Evolutionary conservation across 345 rosid genomes (phyloP).

Genomic region (Arabidopsis arenosa): DNA sequence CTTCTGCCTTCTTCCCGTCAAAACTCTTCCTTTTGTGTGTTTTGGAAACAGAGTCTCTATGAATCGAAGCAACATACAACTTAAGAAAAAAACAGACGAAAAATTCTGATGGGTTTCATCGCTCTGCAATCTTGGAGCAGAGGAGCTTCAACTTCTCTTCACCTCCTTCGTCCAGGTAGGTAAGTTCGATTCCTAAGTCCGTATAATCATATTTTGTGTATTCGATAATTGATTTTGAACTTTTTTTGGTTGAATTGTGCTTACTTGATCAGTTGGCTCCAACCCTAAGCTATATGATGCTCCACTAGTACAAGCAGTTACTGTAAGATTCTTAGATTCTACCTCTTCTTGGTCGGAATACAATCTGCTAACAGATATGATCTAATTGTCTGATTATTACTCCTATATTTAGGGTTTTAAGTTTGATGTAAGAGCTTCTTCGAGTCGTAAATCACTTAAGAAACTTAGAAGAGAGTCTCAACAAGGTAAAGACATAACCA

Average conservation of each 20-base stretch:
- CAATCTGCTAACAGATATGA: not conserved
- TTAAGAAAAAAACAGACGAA: not conserved
- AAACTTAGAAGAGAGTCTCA: conserved; percentile 47
- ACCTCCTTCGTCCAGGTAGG: conserved; percentile 44
- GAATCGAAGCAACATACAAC: conserved; percentile 17
- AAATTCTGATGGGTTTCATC: conserved; percentile 38
- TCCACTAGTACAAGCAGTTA: conserved; percentile 15
- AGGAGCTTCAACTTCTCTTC: conserved; percentile 36
- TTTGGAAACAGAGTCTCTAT: conserved; percentile 20
- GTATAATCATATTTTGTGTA: conserved; percentile 14
- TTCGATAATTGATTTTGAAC: conserved; percentile 10
- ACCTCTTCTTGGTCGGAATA: not conserved
- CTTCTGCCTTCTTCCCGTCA: not conserved
- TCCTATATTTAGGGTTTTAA: conserved; percentile 45
- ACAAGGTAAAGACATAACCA: conserved; percentile 34
- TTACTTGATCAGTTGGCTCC: conserved; percentile 14
- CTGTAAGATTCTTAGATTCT: conserved; percentile 44
- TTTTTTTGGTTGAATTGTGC: conserved; percentile 13
- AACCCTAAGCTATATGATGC: conserved; percentile 15
- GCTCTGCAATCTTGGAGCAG: conserved; percentile 41
- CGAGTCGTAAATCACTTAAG: conserved; percentile 59
- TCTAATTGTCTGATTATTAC: not conserved
- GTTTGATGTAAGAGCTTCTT: conserved; percentile 42
- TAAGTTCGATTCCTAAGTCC: conserved; percentile 42
- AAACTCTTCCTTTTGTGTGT: not conserved